phyloP scores from a whole-genome alignment of 2,329 filamentous ascomycete species.

The Fusarium bactridioides region DNA sequence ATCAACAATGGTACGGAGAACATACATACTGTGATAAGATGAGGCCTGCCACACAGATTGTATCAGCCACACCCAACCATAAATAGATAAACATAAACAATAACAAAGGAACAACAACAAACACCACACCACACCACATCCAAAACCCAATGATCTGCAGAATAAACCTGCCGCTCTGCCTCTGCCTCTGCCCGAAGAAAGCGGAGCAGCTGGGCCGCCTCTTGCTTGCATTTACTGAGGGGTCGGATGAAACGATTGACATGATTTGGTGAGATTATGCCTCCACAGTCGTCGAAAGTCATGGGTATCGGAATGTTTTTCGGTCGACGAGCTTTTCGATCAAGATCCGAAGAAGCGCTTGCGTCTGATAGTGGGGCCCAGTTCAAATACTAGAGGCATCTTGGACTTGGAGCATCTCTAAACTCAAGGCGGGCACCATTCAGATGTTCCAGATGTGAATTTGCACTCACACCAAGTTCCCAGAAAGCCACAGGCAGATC shows the following conservation, averaged over 20 bases:
- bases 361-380: constrained; percentile 35
- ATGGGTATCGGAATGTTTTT: constrained; percentile 38
- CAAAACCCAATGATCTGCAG: constrained; percentile 13
- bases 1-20: neutral
- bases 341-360: constrained; percentile 41
- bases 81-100: constrained; percentile 9
- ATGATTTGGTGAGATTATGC: constrained; percentile 21
- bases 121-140: constrained; percentile 3
- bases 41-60: constrained; percentile 23
- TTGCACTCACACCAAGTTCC: constrained; percentile 27
- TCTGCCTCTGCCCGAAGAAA: neutral
- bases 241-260: constrained; percentile 27
- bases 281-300: constrained; percentile 8
- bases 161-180: neutral
- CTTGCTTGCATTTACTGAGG: constrained; percentile 29
- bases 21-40: constrained; percentile 4
- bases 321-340: constrained; percentile 33
- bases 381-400: constrained; percentile 10
- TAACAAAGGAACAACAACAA: constrained; percentile 9
- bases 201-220: constrained; percentile 23
- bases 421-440: constrained; percentile 41
- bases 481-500: constrained; percentile 34
- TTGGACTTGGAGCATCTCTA: constrained; percentile 11
- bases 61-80: neutral
- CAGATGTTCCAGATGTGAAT: constrained; percentile 37